Evolutionary conservation across 2,329 filamentous ascomycete species (phyloP).

Genomic region (Pseudopithomyces chartarum): DNA sequence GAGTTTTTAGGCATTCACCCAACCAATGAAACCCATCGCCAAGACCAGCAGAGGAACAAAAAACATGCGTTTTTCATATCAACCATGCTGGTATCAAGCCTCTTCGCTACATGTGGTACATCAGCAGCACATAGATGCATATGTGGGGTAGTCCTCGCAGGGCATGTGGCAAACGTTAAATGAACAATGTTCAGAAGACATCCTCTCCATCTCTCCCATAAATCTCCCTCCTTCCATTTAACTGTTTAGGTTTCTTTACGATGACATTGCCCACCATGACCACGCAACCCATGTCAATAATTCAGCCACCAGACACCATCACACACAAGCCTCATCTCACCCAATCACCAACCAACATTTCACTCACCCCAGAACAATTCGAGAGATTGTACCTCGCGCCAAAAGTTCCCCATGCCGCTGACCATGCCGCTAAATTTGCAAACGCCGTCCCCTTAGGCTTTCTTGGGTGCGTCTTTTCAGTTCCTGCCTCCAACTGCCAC

Average conservation of each 20-base stretch:
- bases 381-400: conserved; percentile 35
- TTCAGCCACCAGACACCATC: conserved; percentile 16
- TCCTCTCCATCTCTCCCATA: no score
- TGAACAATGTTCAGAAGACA: no score
- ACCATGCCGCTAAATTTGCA: conserved; percentile 23
- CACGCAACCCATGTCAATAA: not conserved
- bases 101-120: no score
- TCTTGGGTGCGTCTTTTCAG: conserved; percentile 23
- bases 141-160: no score
- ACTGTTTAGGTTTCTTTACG: no score
- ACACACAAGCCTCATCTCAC: conserved; percentile 23
- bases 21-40: not conserved
- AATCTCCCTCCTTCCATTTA: no score
- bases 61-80: no score
- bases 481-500: not conserved
- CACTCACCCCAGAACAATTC: conserved; percentile 33
- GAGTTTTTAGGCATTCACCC: not conserved
- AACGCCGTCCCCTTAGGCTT: conserved; percentile 37
- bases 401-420: conserved; percentile 27
- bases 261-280: conserved; percentile 1
- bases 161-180: no score
- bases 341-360: conserved; percentile 32
- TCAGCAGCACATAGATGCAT: no score
- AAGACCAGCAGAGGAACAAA: no score
- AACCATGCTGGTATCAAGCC: no score